A percentile compares a stretch with the other conserved stretches of the same genome.
These are phyloP conservation scores for Alternaria triticimaculans DNA, from an alignment of 2,329 filamentous ascomycete genomes.

Conservation along the genomic window DNA sequence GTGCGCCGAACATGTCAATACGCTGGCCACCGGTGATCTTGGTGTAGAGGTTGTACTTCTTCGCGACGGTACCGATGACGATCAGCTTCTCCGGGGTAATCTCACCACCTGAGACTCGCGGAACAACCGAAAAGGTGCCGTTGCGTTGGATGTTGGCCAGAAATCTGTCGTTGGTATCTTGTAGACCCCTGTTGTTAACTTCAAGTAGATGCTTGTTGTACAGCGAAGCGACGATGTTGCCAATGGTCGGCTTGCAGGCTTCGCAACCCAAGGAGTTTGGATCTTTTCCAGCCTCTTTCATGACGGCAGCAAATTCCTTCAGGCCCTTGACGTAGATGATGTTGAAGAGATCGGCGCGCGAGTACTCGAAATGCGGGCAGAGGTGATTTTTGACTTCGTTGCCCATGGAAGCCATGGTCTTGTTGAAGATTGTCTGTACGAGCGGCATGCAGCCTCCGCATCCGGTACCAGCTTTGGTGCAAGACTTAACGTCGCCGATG, in stretches of 20 bases:
- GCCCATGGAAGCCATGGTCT: constrained; percentile 83
- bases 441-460: constrained; percentile 91
- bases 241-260: constrained; percentile 82
- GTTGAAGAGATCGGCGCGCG: constrained; percentile 87
- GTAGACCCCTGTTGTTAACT: constrained; percentile 72
- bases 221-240: constrained; percentile 78
- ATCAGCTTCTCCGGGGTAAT: constrained; percentile 88
- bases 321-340: constrained; percentile 84
- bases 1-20: constrained; percentile 91
- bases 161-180: constrained; percentile 90
- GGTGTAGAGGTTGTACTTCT: constrained; percentile 83
- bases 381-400: constrained; percentile 86
- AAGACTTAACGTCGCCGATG: constrained; percentile 82
- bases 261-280: constrained; percentile 80
- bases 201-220: constrained; percentile 87
- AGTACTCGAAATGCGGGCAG: constrained; percentile 83
- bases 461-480: constrained; percentile 89
- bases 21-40: constrained; percentile 93
- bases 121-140: constrained; percentile 88
- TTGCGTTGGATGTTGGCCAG: constrained; percentile 90
- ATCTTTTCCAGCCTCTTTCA: constrained; percentile 78
- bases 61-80: constrained; percentile 81
- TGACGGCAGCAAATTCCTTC: constrained; percentile 74
- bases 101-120: constrained; percentile 82
- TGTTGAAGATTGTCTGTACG: constrained; percentile 88